Base-by-base conservation (phyloP, 2,329 filamentous ascomycete species). In the Plenodomus lindquistii region DNA sequence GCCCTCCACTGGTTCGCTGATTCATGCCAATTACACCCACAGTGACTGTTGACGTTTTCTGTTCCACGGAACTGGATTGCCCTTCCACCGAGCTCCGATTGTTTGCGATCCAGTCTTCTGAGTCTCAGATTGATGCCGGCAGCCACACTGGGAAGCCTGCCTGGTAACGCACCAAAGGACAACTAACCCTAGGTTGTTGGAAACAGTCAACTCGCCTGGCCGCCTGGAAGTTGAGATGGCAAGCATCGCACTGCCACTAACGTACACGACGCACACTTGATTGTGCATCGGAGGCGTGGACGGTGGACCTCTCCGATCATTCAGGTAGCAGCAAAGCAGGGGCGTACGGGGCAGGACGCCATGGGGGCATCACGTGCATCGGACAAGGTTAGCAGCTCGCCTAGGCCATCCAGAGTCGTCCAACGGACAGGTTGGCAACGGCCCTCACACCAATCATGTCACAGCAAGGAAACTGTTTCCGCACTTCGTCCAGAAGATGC, bases 391-490 rank as follows among this genome's bases (percentile, higher is more conserved):
- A 56, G 39, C 49, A 54, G 37, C 44, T 59, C 57, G 59, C 57
- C 59, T 58, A 54, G 47, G 21, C 39, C 35, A 44, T 56, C 61
- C 54, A 63, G 57, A 60, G 50, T 47, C 48, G 55, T 56, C 52
- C 53, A n/a, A n/a, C n/a, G n/a, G n/a, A n/a, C n/a, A 50, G 59
- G 50, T 56, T 55, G 51, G 47, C 55, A 50, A 58, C 47, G 39
- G 42, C 34, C 43, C 18, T 47, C 54, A 66, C 50, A 59, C 65
- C 62, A 64, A 65, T 62, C 48, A 50, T 46, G 60, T 55, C 42
- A 49, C 50, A 46, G 37, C 43, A 57, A 48, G 61, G 63, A 59
- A 54, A 55, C 47, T 59, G 62, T 58, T 59, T 65, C 65, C 65
- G 65, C 54, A 42, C 40, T 44, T 39, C 45, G 37, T 40, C 44